Percentiles rank a stretch among this genome's conserved stretches.
These are phyloP conservation scores for Crataegus laevigata DNA, from an alignment of 306 rosid genomes.

Conservation along the genomic window DNA sequence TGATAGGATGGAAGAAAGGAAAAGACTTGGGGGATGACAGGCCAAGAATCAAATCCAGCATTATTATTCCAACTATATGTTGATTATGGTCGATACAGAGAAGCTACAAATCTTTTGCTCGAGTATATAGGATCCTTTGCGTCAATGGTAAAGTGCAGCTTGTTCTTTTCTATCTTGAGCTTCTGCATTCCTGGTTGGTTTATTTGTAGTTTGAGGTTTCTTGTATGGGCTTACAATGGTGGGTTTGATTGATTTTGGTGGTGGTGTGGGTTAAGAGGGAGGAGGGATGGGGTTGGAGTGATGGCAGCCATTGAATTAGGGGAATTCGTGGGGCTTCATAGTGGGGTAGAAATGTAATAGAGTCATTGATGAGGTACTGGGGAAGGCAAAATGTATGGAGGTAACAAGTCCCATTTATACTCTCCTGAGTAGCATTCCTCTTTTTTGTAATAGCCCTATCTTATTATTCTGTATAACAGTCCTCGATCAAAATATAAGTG, in stretches of 20 bases:
- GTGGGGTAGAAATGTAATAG: no score
- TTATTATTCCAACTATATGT: conserved; percentile 78
- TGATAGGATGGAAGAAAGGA: conserved; percentile 66
- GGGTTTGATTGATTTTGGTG: no score
- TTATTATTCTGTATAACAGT: not conserved
- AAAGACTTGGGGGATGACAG: conserved; percentile 68
- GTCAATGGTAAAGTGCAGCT: conserved; percentile 44
- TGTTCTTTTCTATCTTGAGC: conserved; percentile 9
- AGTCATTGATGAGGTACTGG: no score
- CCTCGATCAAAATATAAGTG: not conserved
- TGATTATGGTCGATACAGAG: conserved; percentile 71
- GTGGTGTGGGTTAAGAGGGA: no score
- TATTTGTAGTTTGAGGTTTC: no score
- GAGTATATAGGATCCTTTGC: conserved; percentile 65
- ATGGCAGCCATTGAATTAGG: no score
- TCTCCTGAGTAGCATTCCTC: no score
- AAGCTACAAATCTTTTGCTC: conserved; percentile 80
- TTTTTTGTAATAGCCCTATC: not conserved
- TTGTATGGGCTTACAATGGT: no score
- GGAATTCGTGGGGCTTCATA: no score
- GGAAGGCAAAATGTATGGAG: no score
- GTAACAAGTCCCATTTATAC: no score
- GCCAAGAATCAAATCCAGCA: conserved; percentile 77
- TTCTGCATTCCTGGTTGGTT: not conserved
- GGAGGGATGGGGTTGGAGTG: no score